Base-by-base conservation (phyloP, 208 protist genomes). In the Acanthamoeba healyi region DNA sequence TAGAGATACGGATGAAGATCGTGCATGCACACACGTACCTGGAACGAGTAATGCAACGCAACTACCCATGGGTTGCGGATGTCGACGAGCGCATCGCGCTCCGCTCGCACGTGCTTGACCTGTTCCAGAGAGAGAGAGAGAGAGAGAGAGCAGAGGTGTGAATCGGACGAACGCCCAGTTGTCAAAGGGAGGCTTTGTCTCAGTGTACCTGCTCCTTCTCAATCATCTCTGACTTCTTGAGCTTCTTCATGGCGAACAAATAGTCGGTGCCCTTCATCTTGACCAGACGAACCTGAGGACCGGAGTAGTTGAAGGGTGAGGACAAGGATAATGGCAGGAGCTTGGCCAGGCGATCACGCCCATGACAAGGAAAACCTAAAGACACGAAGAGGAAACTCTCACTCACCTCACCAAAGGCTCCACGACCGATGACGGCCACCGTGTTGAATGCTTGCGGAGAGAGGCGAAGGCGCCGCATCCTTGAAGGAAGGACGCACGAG, bases 391-490 rank as follows among this genome's bases (percentile, higher is more conserved):
- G 38, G 26, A 65, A 36, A 19, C 77, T 36, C 1, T 94, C 34
- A 54, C 74, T 88, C 42, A 99, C 98, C 89, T 99, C 98, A 22
- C 98, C 98, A 96, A 99, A 99, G 26, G 98, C 98, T 44, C 98
- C 98, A n/a, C 97, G 79, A 10, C 98, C 98, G 95, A 99, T 98
- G 19, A 98, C 82, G 54, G 97, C 97, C 26, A 98, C 67, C 6
- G 97, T 81, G 38, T 98, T 95, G 96, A 99, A 99, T 91, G 99
- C 98, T 29, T 93, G 72, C 12, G 81, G 61, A n/a, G 70, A 96
- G 24, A 99, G 94, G 9, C 95, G 94, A 44, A 96, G 79, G 38
- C 98, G 92, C n/a, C 95, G 95, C 77, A 96, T 65, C 82, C 98
- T 96, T 17, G 29, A 15, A 10, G 22, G 34, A 72, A 19, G 24